A percentile compares a stretch with the other conserved stretches of the same genome.
Conservation (phyloP, 75 land plant species). For the Chamaecyparis obtusa region DNA sequence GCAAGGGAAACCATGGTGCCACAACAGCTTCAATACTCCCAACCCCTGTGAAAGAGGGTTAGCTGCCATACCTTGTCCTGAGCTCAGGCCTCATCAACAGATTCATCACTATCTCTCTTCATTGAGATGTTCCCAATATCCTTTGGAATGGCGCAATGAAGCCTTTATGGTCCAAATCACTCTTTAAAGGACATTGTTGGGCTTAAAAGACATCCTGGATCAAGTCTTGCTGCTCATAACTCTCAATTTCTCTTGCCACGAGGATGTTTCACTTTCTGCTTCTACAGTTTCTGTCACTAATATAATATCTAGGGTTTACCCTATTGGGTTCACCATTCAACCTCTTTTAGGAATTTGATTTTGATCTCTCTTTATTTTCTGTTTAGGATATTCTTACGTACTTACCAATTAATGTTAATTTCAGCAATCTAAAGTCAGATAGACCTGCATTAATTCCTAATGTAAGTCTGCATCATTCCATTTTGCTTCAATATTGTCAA, state of each 20-base stretch:
- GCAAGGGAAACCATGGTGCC: not conserved
- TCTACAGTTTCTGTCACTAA: not conserved
- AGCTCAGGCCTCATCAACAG: not conserved
- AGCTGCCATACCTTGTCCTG: not conserved
- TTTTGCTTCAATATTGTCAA: not conserved
- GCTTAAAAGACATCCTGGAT: not conserved
- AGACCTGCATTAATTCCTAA: not conserved
- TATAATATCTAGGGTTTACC: not conserved
- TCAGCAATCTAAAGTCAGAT: not conserved
- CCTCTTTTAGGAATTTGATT: not conserved
- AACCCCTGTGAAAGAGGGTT: not conserved
- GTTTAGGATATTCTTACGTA: not conserved
- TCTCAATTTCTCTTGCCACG: not conserved
- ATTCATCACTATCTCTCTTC: not conserved
- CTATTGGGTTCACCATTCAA: not conserved
- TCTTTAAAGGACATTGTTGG: not conserved
- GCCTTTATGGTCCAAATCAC: not conserved
- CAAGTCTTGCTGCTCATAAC: not conserved
- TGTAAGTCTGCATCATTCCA: not conserved
- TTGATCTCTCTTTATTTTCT: conserved; percentile 1
- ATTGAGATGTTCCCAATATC: not conserved
- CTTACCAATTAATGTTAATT: not conserved
- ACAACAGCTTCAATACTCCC: not conserved
- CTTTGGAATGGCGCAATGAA: not conserved
- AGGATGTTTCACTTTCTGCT: not conserved